A percentile compares a stretch with the other conserved stretches of the same genome.
These are phyloP conservation scores for Apiotrichum montevideense DNA, from an alignment of 1,284 basidiomycete species.

Conservation along the genomic window DNA sequence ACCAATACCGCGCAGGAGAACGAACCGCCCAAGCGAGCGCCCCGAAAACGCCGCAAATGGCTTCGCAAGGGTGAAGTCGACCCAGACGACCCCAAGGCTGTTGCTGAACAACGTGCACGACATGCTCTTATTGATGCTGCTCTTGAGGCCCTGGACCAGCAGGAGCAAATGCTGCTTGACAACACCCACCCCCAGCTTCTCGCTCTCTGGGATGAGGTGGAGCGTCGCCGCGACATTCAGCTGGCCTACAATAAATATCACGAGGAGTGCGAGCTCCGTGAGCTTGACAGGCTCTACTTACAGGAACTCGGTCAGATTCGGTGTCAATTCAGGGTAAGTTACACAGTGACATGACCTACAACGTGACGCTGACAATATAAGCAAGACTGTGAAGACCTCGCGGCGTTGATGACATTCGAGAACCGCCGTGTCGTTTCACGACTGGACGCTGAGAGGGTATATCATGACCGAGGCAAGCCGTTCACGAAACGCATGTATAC, in stretches of 20 bases:
- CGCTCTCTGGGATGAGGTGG: constrained; percentile 28
- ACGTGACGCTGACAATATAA: constrained; percentile 6
- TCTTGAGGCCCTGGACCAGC: constrained; percentile 28
- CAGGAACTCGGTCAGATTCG: constrained; percentile 11
- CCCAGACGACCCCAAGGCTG: constrained; percentile 38
- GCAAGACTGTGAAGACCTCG: constrained; percentile 22
- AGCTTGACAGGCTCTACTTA: constrained; percentile 10
- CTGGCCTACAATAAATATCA: constrained; percentile 16
- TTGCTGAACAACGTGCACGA: constrained; percentile 30
- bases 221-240: constrained; percentile 17
- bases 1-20: neutral
- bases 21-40: constrained; percentile 18
- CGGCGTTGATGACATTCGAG: constrained; percentile 17
- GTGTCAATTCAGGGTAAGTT: constrained; percentile 22
- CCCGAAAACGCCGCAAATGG: constrained; percentile 36
- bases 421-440: constrained; percentile 20
- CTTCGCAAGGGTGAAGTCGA: constrained; percentile 43
- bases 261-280: constrained; percentile 11
- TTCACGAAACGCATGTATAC: constrained; percentile 18
- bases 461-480: constrained; percentile 17
- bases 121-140: constrained; percentile 23
- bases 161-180: constrained; percentile 23
- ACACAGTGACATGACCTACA: neutral
- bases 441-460: constrained; percentile 22
- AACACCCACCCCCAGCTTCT: constrained; percentile 26